A percentile compares a stretch with the other conserved stretches of the same genome.
Evolutionary conservation across 345 rosid genomes (phyloP).

Genomic region (Mangifera indica): DNA sequence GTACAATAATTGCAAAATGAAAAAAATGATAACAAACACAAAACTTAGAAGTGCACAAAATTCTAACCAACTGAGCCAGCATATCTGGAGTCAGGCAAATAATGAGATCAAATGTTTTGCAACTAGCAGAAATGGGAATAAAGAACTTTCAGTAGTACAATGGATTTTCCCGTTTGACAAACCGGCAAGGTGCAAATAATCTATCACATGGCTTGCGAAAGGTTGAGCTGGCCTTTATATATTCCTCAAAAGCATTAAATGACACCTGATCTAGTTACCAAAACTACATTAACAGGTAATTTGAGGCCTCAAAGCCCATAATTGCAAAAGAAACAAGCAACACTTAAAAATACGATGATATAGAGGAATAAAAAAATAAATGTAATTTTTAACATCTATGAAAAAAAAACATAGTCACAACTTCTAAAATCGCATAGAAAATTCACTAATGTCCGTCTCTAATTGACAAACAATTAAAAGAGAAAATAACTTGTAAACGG

Average conservation of each 20-base stretch:
- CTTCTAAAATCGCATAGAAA: conserved; percentile 9
- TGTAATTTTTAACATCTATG: conserved; percentile 8
- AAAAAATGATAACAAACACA: background rate
- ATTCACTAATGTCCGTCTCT: background rate
- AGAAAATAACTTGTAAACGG: background rate
- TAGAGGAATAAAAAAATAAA: background rate
- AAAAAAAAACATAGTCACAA: background rate
- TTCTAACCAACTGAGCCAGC: background rate
- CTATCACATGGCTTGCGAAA: conserved; percentile 18
- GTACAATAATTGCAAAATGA: background rate
- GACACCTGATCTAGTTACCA: conserved; percentile 26
- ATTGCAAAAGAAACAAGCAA: background rate
- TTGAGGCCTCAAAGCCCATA: conserved; percentile 9
- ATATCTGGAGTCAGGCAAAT: background rate
- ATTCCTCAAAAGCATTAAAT: conserved; percentile 27
- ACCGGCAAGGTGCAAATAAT: conserved; percentile 17
- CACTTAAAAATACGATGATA: background rate
- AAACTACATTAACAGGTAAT: conserved; percentile 25
- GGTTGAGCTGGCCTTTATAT: conserved; percentile 15
- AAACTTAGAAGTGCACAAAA: background rate
- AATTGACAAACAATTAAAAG: background rate
- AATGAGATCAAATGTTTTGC: background rate
- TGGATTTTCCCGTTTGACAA: conserved; percentile 16
- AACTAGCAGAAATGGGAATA: background rate
- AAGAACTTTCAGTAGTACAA: conserved; percentile 8